A percentile compares a stretch with the other conserved stretches of the same genome.
phyloP scores from a whole-genome alignment of 2,329 filamentous ascomycete genomes.

The Fusarium sublunatum region DNA sequence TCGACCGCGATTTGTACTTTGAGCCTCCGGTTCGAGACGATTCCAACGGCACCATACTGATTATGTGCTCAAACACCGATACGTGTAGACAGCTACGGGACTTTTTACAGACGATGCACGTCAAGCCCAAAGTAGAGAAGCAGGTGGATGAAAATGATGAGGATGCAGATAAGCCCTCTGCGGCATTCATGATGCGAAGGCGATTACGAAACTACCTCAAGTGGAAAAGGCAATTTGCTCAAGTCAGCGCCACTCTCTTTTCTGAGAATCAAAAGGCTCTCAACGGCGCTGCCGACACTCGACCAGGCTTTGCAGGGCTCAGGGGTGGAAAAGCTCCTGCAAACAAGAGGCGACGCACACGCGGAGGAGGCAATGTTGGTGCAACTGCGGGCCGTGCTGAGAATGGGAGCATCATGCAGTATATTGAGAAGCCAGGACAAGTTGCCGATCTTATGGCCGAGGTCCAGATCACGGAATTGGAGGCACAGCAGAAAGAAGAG shows the following conservation, averaged over 20 bases:
- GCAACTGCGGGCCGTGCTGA: conserved; percentile 71
- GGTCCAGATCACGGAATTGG: conserved; percentile 81
- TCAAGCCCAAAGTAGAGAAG: conserved; percentile 66
- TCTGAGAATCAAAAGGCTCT: conserved; percentile 82
- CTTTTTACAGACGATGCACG: conserved; percentile 90
- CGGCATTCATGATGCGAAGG: conserved; percentile 87
- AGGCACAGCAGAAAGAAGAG: conserved; percentile 80
- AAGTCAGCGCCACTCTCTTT: conserved; percentile 83
- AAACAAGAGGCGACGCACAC: conserved; percentile 86
- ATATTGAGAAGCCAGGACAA: conserved; percentile 85
- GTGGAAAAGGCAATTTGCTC: conserved; percentile 91
- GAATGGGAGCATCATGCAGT: conserved; percentile 78
- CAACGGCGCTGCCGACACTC: conserved; percentile 71
- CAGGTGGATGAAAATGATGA: conserved; percentile 57
- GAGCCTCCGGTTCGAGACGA: conserved; percentile 81
- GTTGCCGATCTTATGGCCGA: conserved; percentile 86
- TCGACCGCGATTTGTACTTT: conserved; percentile 89
- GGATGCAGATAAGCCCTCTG: conserved; percentile 74
- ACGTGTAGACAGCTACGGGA: conserved; percentile 91
- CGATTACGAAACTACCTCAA: conserved; percentile 86
- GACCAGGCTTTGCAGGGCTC: conserved; percentile 57
- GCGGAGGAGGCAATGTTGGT: conserved; percentile 77
- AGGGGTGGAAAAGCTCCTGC: conserved; percentile 73
- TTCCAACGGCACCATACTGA: conserved; percentile 89
- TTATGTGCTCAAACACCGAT: conserved; percentile 92